Conservation (phyloP, 805 yeast genomes). For the Starmerella sirachaensis region DNA sequence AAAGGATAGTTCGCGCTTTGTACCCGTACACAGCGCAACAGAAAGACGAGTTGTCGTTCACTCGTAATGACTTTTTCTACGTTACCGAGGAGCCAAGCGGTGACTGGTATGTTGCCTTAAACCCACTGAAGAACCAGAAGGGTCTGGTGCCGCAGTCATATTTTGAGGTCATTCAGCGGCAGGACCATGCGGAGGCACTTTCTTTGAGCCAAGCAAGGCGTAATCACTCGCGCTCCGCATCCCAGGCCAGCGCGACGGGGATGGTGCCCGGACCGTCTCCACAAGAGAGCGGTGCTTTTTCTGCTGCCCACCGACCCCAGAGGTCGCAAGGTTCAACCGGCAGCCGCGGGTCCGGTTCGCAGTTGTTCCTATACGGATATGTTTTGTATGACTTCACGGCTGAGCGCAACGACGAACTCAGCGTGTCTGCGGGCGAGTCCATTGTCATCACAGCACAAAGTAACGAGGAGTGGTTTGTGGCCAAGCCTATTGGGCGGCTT, state of each 20-base stretch:
- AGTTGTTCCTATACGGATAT: constrained; percentile 52
- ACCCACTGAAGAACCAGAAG: constrained; percentile 61
- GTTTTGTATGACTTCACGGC: constrained; percentile 81
- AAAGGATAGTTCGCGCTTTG: constrained; percentile 71
- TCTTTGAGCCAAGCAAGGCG: constrained; percentile 23
- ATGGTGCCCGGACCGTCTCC: neutral
- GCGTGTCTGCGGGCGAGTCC: constrained; percentile 74
- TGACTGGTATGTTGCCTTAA: constrained; percentile 76
- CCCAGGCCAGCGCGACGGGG: constrained; percentile 2
- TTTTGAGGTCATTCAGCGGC: constrained; percentile 55
- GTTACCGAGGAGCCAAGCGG: constrained; percentile 50
- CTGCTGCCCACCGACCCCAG: constrained; percentile 3
- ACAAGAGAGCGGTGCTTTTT: neutral
- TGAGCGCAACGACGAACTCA: constrained; percentile 69
- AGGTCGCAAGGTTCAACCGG: constrained; percentile 4
- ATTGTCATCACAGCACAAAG: constrained; percentile 92
- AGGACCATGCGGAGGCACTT: constrained; percentile 25
- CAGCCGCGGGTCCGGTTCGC: constrained; percentile 26
- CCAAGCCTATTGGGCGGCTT: constrained; percentile 84
- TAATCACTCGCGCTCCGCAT: constrained; percentile 15
- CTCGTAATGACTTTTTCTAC: constrained; percentile 79
- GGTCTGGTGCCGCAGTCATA: constrained; percentile 83
- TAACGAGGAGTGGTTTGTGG: constrained; percentile 94
- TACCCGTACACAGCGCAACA: constrained; percentile 68
- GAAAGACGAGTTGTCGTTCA: constrained; percentile 67